These are phyloP conservation scores for Erythrobasidium hasegawianum DNA, from an alignment of 1,284 basidiomycete species.

Conservation along the genomic window DNA sequence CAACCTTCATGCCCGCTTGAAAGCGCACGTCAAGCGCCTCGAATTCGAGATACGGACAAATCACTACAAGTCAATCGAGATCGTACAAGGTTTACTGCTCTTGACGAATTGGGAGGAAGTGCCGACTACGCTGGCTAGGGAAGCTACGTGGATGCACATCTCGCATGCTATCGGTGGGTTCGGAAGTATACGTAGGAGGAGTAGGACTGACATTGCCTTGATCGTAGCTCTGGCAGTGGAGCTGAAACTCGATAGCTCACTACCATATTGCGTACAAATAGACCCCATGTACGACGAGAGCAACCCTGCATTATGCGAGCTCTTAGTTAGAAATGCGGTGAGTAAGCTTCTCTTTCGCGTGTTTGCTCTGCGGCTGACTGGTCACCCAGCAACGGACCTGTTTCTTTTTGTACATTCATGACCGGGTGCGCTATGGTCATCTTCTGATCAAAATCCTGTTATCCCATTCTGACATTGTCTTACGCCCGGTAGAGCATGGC, in stretches of 20 bases:
- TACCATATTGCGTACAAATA: not conserved
- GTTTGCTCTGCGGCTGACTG: not conserved
- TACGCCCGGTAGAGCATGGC: not conserved
- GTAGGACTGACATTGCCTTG: not conserved
- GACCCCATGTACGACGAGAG: not conserved
- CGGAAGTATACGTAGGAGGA: not conserved
- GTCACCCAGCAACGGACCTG: not conserved
- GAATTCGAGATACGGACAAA: not conserved
- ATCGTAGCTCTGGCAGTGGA: not conserved
- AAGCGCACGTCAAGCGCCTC: not conserved
- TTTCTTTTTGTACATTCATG: constrained; percentile 3
- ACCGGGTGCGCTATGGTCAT: not conserved
- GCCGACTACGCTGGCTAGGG: not conserved
- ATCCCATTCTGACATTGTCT: too few species aligned
- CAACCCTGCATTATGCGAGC: not conserved
- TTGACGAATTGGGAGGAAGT: constrained; percentile 1
- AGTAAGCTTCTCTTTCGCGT: not conserved
- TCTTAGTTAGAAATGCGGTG: not conserved
- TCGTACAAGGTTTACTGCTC: not conserved
- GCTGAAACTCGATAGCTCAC: not conserved
- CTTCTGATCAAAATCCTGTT: too few species aligned
- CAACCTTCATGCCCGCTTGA: constrained; percentile 3
- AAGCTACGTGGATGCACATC: not conserved
- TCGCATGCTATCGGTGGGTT: not conserved
- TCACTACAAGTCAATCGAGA: not conserved